phyloP scores from a whole-genome alignment of 257 asterid genomes.

The Solanum ossicruentum region DNA sequence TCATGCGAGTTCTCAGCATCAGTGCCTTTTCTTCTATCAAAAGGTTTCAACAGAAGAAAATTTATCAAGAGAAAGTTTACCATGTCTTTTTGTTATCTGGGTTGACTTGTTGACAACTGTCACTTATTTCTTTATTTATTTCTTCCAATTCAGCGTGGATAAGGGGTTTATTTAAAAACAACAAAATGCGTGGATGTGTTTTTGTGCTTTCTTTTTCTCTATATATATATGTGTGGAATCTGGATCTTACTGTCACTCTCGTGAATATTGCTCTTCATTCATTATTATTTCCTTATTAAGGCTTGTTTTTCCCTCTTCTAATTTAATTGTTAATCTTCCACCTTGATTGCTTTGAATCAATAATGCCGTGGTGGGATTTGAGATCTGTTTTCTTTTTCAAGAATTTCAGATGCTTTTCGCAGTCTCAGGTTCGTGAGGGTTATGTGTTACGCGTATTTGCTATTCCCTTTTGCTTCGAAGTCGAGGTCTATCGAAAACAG shows the following conservation, averaged over 20 bases:
- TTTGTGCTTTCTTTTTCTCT: background rate
- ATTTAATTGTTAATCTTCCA: background rate
- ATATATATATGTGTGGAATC: background rate
- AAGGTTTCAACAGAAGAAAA: background rate
- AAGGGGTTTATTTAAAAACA: background rate
- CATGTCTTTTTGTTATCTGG: background rate
- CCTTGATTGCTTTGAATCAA: background rate
- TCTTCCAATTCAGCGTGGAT: background rate
- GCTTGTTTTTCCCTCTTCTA: background rate
- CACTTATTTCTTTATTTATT: background rate
- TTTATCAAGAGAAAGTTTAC: background rate
- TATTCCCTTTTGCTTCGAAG: background rate
- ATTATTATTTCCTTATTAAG: background rate
- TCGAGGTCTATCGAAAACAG: too few species aligned
- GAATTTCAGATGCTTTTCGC: slow-evolving; percentile 16
- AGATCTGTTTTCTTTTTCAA: slow-evolving; percentile 18
- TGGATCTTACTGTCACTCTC: background rate
- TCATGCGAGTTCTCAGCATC: background rate
- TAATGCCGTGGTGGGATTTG: slow-evolving; percentile 30
- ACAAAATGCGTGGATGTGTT: background rate
- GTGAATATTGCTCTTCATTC: background rate
- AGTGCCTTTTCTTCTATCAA: background rate
- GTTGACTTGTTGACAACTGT: background rate
- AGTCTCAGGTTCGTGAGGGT: slow-evolving; percentile 15
- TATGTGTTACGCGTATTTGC: background rate